Base-by-base conservation (phyloP, 805 yeast species). In the Teunomyces barrocoloradensis region DNA sequence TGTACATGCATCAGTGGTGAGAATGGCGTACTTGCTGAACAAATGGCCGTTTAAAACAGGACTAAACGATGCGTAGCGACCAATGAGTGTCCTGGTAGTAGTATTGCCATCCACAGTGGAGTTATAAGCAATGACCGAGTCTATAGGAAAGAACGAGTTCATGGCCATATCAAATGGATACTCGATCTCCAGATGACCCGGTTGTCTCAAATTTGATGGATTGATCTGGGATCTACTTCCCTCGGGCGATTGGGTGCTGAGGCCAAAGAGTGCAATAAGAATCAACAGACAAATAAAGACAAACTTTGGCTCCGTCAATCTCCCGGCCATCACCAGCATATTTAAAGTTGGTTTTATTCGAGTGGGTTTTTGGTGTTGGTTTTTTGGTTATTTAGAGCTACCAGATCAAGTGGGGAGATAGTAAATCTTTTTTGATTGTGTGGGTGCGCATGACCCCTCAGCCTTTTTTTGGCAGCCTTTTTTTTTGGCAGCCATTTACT, bases 21-120 rank as follows among this genome's bases (percentile, higher is more conserved):
- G 38, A 18, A 49, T 46, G 13, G 40, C 55, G 48, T 60, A 72
- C 6, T 59, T 34, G 32, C 68, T 58, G 13, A 30, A n/a, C 21
- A 73, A 21, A 15, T 54, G 52, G 21, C 47, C 54, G 40, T 50
- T 61, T 27, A 73, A 51, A 2, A 72, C 50, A 5, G 73, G 68
- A 49, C 74, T 69, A 55, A 72, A 73, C 2, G 75, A 66, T 6
- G 77, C 78, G 50, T 71, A 73, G 20, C 78, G 54, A 3, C 64
- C 75, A 5, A 59, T 46, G 18, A 69, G 43, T 1, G 29, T 6
- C 15, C 51, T 55, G 6, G 55, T 42, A 2, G 58, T 52, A 18
- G 38, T 39, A 43, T 59, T 56, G 7, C 48, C 50, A 18, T 12
- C 27, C 23, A 33, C 39, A 5, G 71, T 53, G 1, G 55, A 51